Evolutionary conservation across 2,329 filamentous ascomycete genomes (phyloP), one percentile per base, ranked within the genome.

Genomic region (Pseudogymnoascus sp.): DNA sequence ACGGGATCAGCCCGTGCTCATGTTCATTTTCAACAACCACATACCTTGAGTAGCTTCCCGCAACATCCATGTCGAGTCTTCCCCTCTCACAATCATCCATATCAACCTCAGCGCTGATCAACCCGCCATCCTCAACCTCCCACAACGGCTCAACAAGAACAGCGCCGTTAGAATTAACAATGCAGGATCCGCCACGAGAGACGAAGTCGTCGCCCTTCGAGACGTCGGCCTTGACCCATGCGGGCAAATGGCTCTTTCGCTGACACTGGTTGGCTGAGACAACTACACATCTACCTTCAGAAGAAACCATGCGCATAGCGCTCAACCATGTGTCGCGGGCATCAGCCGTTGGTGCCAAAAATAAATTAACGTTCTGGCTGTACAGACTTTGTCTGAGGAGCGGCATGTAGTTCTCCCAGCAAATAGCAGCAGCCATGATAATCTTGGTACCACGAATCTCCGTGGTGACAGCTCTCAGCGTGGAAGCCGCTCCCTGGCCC

Each of bases 331-430:
- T 86, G 69, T 93, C 89, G 65, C 92, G 82, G 19, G 81, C 84
- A 76, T 97, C 93, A 1, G 92, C 92, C 0, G 92, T 97, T 0
- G 93, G 93, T 0, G 92, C 92, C 1, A 97, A 83, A 75, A 93
- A 97, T 11, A 97, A 77, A 73, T 96, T 96, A 70, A 97, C 86
- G 71, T 96, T 96, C 74, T 97, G 93, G 2, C 85, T 82, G 74
- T 97, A 97, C 38, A 97, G 80, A 14, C 85, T 82, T 72, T 96
- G 89, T 16, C 93, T 84, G 6, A 97, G 79, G 16, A 97, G 78
- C 0, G 92, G 92, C 92, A 96, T 97, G 77, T 93, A 96, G 74
- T 90, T 96, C 74, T 97, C 92, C 92, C 92, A 97, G 79, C 92
- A 96, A 67, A 97, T 95, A 3, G 92, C 93, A 2, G 89, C 86